Evolutionary conservation across 1,284 basidiomycete genomes (phyloP), one percentile per base, ranked within the genome.

Genomic region (Leccinum pachyderme): DNA sequence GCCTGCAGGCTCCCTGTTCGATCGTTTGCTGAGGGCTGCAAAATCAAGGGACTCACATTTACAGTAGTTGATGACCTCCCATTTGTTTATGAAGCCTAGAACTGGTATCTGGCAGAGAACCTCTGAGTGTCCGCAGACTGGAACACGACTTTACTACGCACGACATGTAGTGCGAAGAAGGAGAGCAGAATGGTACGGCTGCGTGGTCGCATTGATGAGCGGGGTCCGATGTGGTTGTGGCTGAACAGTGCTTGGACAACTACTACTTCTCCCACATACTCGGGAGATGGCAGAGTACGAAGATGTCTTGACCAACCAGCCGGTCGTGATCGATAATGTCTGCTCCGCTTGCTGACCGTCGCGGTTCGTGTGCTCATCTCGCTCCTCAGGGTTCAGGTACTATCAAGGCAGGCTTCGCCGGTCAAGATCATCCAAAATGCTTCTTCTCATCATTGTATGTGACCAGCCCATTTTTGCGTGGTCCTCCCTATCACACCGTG

Each of bases 361-460:
- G 44, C 58, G 49, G 37, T 54, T 51, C 50, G 51, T 61, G 55
- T 59, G 61, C 62, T 65, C 56, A 63, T 56, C 59, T 56, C 56
- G 51, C 33, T 60, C 54, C 50, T 45, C 68, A 98, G 93, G 95
- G 95, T 61, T 96, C 95, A 55, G 95, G 95, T 31, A 94, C 93
- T 22, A 95, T 98, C 74, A 98, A 98, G 75, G 95, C 95, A 59
- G 95, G 95, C 45, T 98, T 98, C 72, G 95, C 95, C 58, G 95
- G 95, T 46, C 91, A 97, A 74, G 95, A 98, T 75, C 93, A 96
- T 72, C 95, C 95, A 43, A 95, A 95, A 81, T 96, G 93, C 71
- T 98, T 95, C 81, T 98, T 98, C 67, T 95, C 95, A 54, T 96
- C 93, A 58, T 97, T 94, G 95, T 97, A 76, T 77, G 93, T 86